Base-by-base conservation (phyloP, 2,329 filamentous ascomycete species). In the Phialophora tarda region DNA sequence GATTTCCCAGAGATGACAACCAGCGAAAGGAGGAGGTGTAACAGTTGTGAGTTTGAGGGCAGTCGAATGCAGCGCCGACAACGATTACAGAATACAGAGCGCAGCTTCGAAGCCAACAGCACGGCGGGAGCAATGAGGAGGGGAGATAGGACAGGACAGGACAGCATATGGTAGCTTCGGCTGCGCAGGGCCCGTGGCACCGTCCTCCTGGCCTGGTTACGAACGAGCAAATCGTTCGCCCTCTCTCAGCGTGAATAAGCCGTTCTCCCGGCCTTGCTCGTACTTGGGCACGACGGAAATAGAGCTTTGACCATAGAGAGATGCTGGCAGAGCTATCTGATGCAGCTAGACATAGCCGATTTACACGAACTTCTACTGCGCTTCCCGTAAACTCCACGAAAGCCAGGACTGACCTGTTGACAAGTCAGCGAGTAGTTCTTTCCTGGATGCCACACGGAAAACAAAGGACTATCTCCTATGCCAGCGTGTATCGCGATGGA, bases 341-440 rank as follows among this genome's bases (percentile, higher is more conserved):
- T n/a, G 23, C 26, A 55, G 53, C 24, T 26, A 55, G 26, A 32
- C 28, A 26, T 24, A 53, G 11, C 26, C 28, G 53, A 30, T 32
- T 5, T 34, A 30, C 53, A 21, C n/a, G 53, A 30, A 30, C 12
- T 32, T 34, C 53, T 53, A 53, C 47, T 26, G 34, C 59, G 47
- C 28, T 53, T 48, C 47, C 32, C 59, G 59, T 44, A 62, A 28
- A 17, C 38, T 41, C 66, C 66, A 68, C 5, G 63, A 58, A 24
- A 68, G 24, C 24, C 48, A 68, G 10, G 57, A 64, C 34, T 62
- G 62, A 21, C 54, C 66, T 68, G 24, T 59, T 28, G 14, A 26
- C 30, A 12, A 53, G 32, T 64, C 62, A 64, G 62, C 55, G 24
- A 30, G 32, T 28, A 55, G 14, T 17, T 30, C 53, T n/a, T 28